These are phyloP conservation scores for Tympanopsis confertula DNA, from an alignment of 2,329 filamentous ascomycete genomes.

Conservation along the genomic window DNA sequence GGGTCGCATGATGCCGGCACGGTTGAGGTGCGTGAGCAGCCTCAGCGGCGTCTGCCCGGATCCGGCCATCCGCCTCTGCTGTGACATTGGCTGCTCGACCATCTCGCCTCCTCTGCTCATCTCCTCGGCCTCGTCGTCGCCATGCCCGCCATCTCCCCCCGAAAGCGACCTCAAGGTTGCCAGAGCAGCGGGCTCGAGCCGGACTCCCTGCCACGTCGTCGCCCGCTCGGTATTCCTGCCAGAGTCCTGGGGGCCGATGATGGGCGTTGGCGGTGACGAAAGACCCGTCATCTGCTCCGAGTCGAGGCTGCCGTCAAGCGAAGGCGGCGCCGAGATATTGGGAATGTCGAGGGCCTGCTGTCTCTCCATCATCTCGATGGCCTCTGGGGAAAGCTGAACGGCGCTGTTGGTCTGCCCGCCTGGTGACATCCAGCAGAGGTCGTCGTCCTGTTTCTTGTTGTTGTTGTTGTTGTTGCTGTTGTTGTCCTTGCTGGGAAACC, in stretches of 20 bases:
- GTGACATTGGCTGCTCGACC: constrained; percentile 51
- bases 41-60: constrained; percentile 39
- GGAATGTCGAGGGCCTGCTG: constrained; percentile 57
- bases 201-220: constrained; percentile 60
- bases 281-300: constrained; percentile 77
- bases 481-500: too few species aligned
- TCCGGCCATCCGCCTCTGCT: constrained; percentile 29
- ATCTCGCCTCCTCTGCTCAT: constrained; percentile 46
- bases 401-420: too few species aligned
- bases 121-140: constrained; percentile 36
- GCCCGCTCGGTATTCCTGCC: constrained; percentile 39
- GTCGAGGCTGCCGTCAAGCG: constrained; percentile 75
- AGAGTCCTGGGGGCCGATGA: constrained; percentile 36
- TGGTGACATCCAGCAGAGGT: too few species aligned
- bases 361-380: constrained; percentile 58
- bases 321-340: constrained; percentile 69
- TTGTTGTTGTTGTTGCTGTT: too few species aligned
- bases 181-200: constrained; percentile 69
- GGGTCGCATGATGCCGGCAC: constrained; percentile 11
- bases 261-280: constrained; percentile 76
- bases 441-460: too few species aligned
- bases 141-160: constrained; percentile 22
- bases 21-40: constrained; percentile 28
- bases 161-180: constrained; percentile 69
- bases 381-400: constrained; percentile 65